Conservation (phyloP, 75 land plant genomes). For the Pinus tabuliformis region DNA sequence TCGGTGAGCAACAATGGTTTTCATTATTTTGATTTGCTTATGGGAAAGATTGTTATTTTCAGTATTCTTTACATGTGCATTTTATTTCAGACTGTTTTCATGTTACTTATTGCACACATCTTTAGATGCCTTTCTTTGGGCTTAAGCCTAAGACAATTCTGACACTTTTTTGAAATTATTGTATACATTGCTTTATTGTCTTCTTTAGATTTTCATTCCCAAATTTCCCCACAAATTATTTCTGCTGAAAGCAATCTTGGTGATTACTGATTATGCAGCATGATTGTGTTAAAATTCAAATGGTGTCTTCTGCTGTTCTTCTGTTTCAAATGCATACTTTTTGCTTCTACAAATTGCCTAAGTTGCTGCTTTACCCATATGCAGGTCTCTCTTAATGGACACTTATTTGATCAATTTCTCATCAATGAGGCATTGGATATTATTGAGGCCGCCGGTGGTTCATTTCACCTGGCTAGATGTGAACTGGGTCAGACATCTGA, state of each 20-base stretch:
- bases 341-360: conserved; percentile 1
- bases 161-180: not conserved
- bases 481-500: conserved; percentile 84
- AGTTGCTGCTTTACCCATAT: conserved; percentile 5
- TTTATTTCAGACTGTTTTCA: not conserved
- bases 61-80: not conserved
- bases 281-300: not conserved
- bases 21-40: not conserved
- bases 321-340: not conserved
- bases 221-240: not conserved
- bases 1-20: not conserved
- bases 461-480: conserved; percentile 79
- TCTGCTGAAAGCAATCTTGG: not conserved
- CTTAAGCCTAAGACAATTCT: not conserved
- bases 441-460: conserved; percentile 93
- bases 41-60: not conserved
- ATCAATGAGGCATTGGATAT: conserved; percentile 98
- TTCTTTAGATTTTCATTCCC: not conserved
- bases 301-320: not conserved
- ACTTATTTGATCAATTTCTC: conserved; percentile 88
- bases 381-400: conserved; percentile 94
- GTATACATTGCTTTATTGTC: not conserved
- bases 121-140: not conserved
- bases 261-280: not conserved
- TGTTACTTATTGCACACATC: not conserved